Evolutionary conservation across 2,329 filamentous ascomycete genomes (phyloP), one percentile per base, ranked within the genome.

Genomic region (Hypoxylon sp.): DNA sequence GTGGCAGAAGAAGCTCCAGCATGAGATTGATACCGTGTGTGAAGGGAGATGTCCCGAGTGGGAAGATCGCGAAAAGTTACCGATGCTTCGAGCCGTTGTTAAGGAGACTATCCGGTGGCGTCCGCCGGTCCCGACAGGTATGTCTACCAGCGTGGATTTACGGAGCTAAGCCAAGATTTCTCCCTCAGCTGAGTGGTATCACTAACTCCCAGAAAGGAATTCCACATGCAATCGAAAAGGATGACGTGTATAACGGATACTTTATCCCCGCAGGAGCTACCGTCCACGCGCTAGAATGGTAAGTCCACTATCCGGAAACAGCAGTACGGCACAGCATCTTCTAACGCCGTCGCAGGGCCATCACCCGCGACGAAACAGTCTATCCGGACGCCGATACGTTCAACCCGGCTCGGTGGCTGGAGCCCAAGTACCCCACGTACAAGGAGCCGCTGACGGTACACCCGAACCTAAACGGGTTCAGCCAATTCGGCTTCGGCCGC

Each of bases 91-190:
- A 22, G 83, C 83, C 0, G 78, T 82, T 8, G 80, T 85, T 36
- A 84, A 85, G 71, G 84, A 87, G 72, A 78, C 80, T 0, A 77
- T 86, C 18, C 79, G 85, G n/a, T 87, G 83, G 83, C 78, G 84
- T 53, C 83, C 83, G 26, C 82, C 84, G 3, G 83, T 86, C 8
- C 83, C 84, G 4, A 85, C 84, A 32, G 83, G 83, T 80, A 64
- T 36, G 78, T 70, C 26, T 14, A 20, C 22, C 18, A 42, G 28
- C 30, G 30, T 22, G 36, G n/a, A 42, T 18, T 32, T 20, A 12
- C n/a, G 32, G 12, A 40, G 16, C 49, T 40, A n/a, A 40, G 32
- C 38, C 33, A 40, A 18, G 22, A 26, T 4, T 11, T 22, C 9
- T 38, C 32, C 16, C n/a, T 7, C 30, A 18, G n/a, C 2, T 4